phyloP scores from a whole-genome alignment of 352 stramenopile species.

The Globisporangium viniferum region DNA sequence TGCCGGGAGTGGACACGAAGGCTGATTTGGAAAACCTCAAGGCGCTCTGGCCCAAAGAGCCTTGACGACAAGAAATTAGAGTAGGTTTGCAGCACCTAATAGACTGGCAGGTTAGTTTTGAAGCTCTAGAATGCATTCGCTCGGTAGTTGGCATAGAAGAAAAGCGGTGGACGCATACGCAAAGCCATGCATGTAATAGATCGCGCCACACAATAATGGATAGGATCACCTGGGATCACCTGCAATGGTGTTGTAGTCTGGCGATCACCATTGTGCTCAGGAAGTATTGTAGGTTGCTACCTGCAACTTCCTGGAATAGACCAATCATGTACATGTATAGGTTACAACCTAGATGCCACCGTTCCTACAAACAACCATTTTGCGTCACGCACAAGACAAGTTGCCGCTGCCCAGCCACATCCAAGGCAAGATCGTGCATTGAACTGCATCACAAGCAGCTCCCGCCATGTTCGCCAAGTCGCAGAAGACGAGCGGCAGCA shows the following conservation, averaged over 20 bases:
- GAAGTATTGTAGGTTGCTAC: background rate
- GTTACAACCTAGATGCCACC: background rate
- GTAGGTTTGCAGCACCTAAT: background rate
- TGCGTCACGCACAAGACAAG: background rate
- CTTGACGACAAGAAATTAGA: background rate
- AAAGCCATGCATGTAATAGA: background rate
- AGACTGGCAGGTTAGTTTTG: background rate
- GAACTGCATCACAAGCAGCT: background rate
- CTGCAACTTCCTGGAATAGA: background rate
- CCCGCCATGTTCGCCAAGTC: conserved; percentile 79
- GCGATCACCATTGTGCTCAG: background rate
- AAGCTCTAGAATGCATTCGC: background rate
- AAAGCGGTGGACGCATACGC: background rate
- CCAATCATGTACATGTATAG: background rate
- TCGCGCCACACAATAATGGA: background rate
- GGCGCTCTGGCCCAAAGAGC: conserved; percentile 16
- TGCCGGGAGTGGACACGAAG: conserved; percentile 69
- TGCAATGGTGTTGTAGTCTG: no score
- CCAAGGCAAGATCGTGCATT: background rate
- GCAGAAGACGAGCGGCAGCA: conserved; percentile 72
- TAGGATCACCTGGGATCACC: no score
- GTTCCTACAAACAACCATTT: background rate
- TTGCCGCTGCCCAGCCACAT: background rate
- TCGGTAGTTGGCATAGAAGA: background rate
- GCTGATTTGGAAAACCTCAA: conserved; percentile 59